Evolutionary conservation across 129 eudicot genomes (phyloP).

Genomic region (Tagetes patula): DNA sequence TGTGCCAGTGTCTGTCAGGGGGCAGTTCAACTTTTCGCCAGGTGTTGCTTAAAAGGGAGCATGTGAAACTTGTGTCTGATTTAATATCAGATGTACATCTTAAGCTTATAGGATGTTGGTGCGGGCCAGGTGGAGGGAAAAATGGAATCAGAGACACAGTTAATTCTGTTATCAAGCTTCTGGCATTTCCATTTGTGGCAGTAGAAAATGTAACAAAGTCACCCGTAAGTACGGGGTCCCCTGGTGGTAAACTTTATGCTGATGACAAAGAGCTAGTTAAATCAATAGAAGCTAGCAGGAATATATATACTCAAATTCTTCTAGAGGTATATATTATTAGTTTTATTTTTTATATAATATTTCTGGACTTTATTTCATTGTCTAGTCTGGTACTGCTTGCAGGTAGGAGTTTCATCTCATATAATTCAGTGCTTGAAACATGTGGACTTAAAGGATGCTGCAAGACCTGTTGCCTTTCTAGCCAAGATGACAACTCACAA

Average conservation of each 20-base stretch:
- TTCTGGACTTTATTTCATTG: not conserved
- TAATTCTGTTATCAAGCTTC: conserved; percentile 74
- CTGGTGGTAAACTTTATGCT: conserved; percentile 29
- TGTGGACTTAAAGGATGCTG: conserved; percentile 68
- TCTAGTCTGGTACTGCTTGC: not conserved
- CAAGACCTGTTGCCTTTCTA: conserved; percentile 79
- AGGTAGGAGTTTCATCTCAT: conserved; percentile 67
- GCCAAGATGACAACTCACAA: conserved; percentile 37
- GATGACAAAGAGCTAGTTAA: conserved; percentile 75
- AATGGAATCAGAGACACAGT: conserved; percentile 67
- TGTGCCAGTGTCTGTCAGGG: conserved; percentile 87
- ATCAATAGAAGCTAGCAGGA: conserved; percentile 76
- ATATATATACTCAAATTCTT: conserved; percentile 69
- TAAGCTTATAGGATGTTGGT: conserved; percentile 63
- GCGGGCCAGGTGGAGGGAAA: conserved; percentile 89
- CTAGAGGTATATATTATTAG: conserved; percentile 53
- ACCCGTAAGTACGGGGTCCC: conserved; percentile 18
- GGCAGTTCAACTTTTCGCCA: conserved; percentile 76
- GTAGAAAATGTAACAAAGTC: conserved; percentile 59
- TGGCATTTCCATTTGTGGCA: conserved; percentile 93
- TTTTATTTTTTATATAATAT: too few species aligned
- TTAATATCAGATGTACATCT: conserved; percentile 69
- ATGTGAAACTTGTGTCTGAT: conserved; percentile 57
- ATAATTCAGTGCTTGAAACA: conserved; percentile 66
- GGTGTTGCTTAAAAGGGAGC: conserved; percentile 67